These are phyloP conservation scores for Stephania japonica DNA, from an alignment of 164 flowering plant species.

Conservation along the genomic window DNA sequence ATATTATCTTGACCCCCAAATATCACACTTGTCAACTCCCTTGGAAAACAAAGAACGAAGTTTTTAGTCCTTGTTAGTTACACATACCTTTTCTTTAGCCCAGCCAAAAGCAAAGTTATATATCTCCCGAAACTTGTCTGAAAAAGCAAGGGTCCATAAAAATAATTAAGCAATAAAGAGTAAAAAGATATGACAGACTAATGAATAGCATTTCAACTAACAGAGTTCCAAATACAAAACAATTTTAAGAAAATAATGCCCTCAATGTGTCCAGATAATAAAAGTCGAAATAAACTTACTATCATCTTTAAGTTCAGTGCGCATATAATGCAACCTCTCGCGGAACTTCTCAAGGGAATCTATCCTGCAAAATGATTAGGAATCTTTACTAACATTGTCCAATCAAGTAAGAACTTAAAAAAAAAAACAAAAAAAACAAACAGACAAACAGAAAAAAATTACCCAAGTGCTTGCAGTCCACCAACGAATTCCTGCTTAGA, in stretches of 20 bases:
- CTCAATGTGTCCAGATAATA: neutral
- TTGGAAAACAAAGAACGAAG: neutral
- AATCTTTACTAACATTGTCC: neutral
- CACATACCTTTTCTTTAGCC: constrained; percentile 94
- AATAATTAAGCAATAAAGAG: constrained; percentile 7
- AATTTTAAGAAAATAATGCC: neutral
- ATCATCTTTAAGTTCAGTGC: constrained; percentile 90
- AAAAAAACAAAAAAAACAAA: neutral
- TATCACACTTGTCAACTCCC: neutral
- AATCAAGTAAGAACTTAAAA: neutral
- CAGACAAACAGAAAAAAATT: constrained; percentile 1
- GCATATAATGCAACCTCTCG: constrained; percentile 77
- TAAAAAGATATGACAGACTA: neutral
- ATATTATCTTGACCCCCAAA: neutral
- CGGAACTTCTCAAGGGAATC: constrained; percentile 91
- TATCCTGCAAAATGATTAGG: constrained; percentile 51
- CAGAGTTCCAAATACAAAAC: neutral
- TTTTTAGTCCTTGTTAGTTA: no score
- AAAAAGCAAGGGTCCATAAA: constrained; percentile 13
- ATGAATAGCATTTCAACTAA: neutral
- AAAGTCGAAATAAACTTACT: constrained; percentile 41
- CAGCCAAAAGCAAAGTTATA: constrained; percentile 94
- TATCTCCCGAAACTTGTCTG: constrained; percentile 94
- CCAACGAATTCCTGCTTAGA: constrained; percentile 87
- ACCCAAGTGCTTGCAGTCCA: constrained; percentile 91